Evolutionary conservation across 345 rosid species (phyloP), one percentile per base, ranked within the genome.

Genomic region (Gossypium mustelinum): DNA sequence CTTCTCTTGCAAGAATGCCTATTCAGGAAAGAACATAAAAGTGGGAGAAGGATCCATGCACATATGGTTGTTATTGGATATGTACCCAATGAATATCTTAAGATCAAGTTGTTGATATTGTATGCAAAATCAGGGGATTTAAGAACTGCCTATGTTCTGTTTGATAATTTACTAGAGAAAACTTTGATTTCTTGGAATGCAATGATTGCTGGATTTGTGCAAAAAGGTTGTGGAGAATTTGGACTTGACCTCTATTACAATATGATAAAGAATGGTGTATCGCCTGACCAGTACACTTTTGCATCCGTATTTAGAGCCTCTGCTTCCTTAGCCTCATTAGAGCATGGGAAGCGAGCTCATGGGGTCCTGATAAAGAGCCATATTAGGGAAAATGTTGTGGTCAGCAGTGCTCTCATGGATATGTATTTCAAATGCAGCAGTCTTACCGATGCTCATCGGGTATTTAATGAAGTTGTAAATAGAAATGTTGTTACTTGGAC

Each of bases 381-480:
- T 39, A 84, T 89, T 84, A 63, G 80, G 61, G 69, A 70, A 58
- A 90, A 85, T 81, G 84, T 89, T 78, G 82, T 89, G 20, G 93
- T 90, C 54, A 83, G 71, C 72, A 92, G 89, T 72, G 85, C 90
- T 29, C 85, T 94, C 78, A 85, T 92, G 68, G 88, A 83, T 61
- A 86, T 89, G 97, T 94, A 88, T 83, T 82, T 85, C 74, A 90
- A 86, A 80, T 87, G 91, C 70, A 91, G 97, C 76, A 80, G 81
- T 70, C 82, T 89, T 48, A 63, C 39, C 10, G 83, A 84, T 72
- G 93, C 89, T 17, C 72, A 34, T 75, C 43, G 59, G 12, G 82
- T 92, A 9, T 90, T 87, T 79, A 87, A 84, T 75, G 73, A 77
- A 65, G 80, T 87, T 5, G 66, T 80, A 55, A 77, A 60, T 9